A percentile compares a stretch with the other conserved stretches of the same genome.
Conservation (phyloP, 2,329 filamentous ascomycete genomes). For the Beauveria australis region DNA sequence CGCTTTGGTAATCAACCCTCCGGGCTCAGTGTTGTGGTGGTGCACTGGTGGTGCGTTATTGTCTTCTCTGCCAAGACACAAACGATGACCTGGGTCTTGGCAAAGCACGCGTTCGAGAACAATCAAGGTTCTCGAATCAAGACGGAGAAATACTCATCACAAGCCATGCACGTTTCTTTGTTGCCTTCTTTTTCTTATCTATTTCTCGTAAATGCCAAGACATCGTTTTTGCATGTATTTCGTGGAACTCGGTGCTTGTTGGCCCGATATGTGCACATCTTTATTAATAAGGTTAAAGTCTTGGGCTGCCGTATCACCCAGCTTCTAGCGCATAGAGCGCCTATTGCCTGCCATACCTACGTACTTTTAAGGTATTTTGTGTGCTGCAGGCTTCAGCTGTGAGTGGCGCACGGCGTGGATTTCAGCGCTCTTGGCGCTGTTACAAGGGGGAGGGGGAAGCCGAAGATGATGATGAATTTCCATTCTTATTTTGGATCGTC, state of each 20-base stretch:
- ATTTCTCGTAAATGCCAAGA: neutral
- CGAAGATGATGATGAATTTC: neutral
- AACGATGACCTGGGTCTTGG: neutral
- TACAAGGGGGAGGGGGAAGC: neutral
- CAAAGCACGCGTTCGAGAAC: neutral
- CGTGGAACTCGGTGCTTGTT: no score
- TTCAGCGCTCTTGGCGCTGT: conserved; percentile 5
- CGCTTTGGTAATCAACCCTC: neutral
- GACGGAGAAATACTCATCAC: no score
- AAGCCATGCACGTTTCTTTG: no score
- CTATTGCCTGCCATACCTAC: neutral
- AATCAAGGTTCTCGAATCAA: neutral
- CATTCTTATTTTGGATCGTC: no score
- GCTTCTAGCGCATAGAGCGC: neutral
- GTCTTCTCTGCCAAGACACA: neutral
- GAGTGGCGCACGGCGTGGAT: neutral
- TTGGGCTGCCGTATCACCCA: no score
- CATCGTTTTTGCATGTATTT: no score
- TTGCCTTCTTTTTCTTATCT: neutral
- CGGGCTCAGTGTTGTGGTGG: neutral
- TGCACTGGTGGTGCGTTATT: neutral
- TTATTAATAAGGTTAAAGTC: no score
- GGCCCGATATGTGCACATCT: no score
- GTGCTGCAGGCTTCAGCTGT: neutral
- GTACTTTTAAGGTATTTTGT: neutral